These are phyloP conservation scores for Fusarium mexicanum DNA, from an alignment of 2,329 filamentous ascomycete species.

Conservation along the genomic window DNA sequence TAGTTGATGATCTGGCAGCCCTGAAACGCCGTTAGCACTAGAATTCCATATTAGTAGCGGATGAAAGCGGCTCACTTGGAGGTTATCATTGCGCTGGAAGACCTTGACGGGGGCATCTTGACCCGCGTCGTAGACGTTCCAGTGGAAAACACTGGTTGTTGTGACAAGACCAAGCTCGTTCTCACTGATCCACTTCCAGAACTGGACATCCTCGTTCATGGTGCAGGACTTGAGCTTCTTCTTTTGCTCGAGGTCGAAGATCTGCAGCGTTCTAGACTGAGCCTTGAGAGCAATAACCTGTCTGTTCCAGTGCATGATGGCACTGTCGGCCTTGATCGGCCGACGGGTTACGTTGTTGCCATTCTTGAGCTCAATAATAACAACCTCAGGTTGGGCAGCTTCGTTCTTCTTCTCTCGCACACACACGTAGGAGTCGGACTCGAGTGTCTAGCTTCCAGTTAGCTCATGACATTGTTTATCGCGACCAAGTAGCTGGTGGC, in stretches of 20 bases:
- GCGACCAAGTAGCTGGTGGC: slow-evolving; percentile 2
- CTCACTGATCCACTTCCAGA: slow-evolving; percentile 99
- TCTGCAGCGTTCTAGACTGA: slow-evolving; percentile 92
- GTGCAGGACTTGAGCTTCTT: slow-evolving; percentile 95
- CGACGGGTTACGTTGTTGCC: slow-evolving; percentile 93
- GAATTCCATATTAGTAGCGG: not conserved
- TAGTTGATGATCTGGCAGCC: slow-evolving; percentile 99
- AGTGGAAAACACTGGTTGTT: slow-evolving; percentile 91
- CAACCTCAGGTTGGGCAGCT: slow-evolving; percentile 86
- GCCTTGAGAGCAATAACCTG: slow-evolving; percentile 98
- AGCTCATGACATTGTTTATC: slow-evolving; percentile 20
- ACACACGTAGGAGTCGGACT: slow-evolving; percentile 97
- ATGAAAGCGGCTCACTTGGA: slow-evolving; percentile 69
- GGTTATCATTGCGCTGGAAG: slow-evolving; percentile 93
- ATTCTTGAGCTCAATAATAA: slow-evolving; percentile 98
- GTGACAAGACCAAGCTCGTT: slow-evolving; percentile 89
- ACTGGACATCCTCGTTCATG: slow-evolving; percentile 97
- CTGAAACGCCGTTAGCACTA: slow-evolving; percentile 55
- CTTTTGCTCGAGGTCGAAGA: slow-evolving; percentile 94
- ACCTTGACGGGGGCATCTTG: slow-evolving; percentile 86
- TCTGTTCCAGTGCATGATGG: slow-evolving; percentile 98
- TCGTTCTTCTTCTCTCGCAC: slow-evolving; percentile 93
- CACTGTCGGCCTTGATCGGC: slow-evolving; percentile 98
- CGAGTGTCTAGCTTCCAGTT: slow-evolving; percentile 76
- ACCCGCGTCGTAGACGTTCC: slow-evolving; percentile 90